Base-by-base conservation (phyloP, 1,284 basidiomycete species). In the Moesziomyces antarcticus region DNA sequence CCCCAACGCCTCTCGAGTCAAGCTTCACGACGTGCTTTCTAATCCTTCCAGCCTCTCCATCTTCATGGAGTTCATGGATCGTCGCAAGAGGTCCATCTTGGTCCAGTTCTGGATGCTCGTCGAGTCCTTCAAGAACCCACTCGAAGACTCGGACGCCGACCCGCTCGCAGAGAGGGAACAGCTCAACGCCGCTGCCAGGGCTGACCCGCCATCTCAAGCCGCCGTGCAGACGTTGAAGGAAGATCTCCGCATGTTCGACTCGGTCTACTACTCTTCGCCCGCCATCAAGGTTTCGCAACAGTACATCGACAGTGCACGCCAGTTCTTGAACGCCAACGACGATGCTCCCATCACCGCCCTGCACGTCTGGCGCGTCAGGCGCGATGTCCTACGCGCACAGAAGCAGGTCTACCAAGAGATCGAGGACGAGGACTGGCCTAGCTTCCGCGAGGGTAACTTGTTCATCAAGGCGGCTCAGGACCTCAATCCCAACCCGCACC, bases 81-180 rank as follows among this genome's bases (percentile, higher is more conserved):
- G 95, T 8, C 89, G 92, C 3, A 88, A 90, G 60, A 90, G 92
- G 30, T 92, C 93, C 16, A 84, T 93, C 10, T 89, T 94, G 3
- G 92, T 97, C 3, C 96, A 97, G 75, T 99, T 97, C 85, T 98
- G 96, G 96, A 87, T 98, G 3, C 93, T 93, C 0, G 93, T 98
- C 1, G 94, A 98, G 84, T 93, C 93, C 52, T 95, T 98, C 88
- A 98, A 97, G 85, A 93, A 96, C 75, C 96, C 96, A 0, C 86
- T 99, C 20, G 95, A 97, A 37, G 71, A 75, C 16, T 50, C 62
- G 20, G 71, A 65, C 18, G 27, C 54, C 86, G 22, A 82, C 85
- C 10, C 87, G 87, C 33, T 57, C 3, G 43, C 89, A 91, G 75
- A 87, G 88, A 60, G 47, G 1, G 68, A 73, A 21, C 74, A 73